Base-by-base conservation (phyloP, 495 filamentous ascomycete species). In the Aspergillus saccharolyticus region DNA sequence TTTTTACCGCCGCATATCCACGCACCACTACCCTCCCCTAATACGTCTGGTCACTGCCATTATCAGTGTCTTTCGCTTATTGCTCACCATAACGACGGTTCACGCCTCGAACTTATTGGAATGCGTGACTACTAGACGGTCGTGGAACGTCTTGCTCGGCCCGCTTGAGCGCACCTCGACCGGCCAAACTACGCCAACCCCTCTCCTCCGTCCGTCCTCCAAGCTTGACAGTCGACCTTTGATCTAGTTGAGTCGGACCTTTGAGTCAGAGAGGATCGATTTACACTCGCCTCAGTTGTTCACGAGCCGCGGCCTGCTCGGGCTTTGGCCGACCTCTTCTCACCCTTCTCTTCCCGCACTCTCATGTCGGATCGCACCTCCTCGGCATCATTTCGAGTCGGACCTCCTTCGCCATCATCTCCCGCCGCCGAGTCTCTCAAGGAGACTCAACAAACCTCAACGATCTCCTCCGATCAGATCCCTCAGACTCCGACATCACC, bases 401-500 rank as follows among this genome's bases (percentile, higher is more conserved):
- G 65, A 58, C 74, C 73, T 67, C 72, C 69, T 63, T 79, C 76
- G 54, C 75, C 75, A 57, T 69, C 76, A 24, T 78, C 75, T 58
- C 72, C 74, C 47, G 67, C 74, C 60, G 62, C 68, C 51, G 70
- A 67, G 39, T 68, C 63, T 61, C 60, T 69, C 20, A 79, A 79
- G 66, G 74, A 71, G 65, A 73, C 56, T 56, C 61, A 39, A 44
- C 61, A 28, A 28, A 4, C 60, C 55, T 63, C 66, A n/a, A 61
- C 53, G 42, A 54, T 64, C 42, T 65, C 64, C 17, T 70, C 68
- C 67, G 71, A 76, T 57, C 69, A 70, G 43, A 70, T 69, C 42
- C 76, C 74, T 45, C 75, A 74, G 64, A 73, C 76, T 42, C 76
- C 74, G 64, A 72, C 69, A 70, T 78, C 76, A 24, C 75, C 76